These are phyloP conservation scores for grape (Vitis vinifera) DNA, from an alignment of 164 flowering plant genomes.

Conservation along the genomic window DNA sequence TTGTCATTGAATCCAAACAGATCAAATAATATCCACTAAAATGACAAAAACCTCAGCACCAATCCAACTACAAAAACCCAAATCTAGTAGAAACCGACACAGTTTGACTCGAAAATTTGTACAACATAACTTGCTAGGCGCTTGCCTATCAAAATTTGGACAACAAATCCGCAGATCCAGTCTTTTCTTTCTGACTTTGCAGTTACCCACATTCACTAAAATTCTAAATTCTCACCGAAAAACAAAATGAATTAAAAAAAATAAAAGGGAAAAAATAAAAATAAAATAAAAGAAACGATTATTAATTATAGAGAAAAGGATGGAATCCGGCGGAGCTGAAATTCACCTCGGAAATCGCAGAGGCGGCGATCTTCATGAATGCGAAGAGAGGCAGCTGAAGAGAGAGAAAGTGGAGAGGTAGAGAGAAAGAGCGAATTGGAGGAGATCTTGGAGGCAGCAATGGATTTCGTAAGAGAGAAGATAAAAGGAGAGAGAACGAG, in stretches of 20 bases:
- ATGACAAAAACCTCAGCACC: background rate
- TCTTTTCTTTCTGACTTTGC: too few species aligned
- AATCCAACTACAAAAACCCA: background rate
- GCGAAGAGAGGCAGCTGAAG: background rate
- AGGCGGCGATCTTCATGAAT: background rate
- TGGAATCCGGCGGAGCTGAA: too few species aligned
- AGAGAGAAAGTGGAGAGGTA: conserved; percentile 1
- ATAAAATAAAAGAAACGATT: too few species aligned
- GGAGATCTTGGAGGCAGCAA: conserved; percentile 9
- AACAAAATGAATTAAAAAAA: too few species aligned
- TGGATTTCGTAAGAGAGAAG: conserved; percentile 33
- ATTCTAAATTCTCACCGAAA: too few species aligned
- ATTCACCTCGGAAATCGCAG: conserved; percentile 7
- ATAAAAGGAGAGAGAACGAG: conserved; percentile 6
- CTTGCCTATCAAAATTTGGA: too few species aligned
- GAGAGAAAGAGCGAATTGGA: conserved; percentile 1
- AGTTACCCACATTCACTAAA: too few species aligned
- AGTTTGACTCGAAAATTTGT: too few species aligned
- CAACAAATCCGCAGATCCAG: too few species aligned
- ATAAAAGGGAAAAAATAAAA: too few species aligned
- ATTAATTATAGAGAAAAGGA: background rate
- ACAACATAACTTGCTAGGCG: too few species aligned
- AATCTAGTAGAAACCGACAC: background rate
- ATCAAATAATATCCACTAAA: background rate
- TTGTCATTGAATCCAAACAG: background rate